These are phyloP conservation scores for Acer campestre DNA, from an alignment of 345 rosid genomes.

Conservation along the genomic window DNA sequence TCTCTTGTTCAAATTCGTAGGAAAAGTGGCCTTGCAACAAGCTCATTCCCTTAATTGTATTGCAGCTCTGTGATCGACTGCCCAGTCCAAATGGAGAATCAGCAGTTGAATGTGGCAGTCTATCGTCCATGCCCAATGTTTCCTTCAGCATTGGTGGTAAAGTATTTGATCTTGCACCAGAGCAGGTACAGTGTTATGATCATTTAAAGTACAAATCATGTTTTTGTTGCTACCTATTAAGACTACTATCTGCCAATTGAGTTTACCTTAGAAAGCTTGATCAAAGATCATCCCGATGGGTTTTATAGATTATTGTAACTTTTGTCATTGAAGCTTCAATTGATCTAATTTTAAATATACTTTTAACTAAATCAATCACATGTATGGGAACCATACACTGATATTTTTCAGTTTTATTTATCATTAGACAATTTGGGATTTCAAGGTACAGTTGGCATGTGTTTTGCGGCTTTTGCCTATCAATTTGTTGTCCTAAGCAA, in stretches of 20 bases:
- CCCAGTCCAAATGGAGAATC: conserved; percentile 90
- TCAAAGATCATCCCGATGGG: not conserved
- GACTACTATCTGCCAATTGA: not conserved
- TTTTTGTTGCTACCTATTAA: not conserved
- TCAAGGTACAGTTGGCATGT: not conserved
- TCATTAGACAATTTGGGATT: not conserved
- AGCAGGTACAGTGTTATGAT: conserved; percentile 51
- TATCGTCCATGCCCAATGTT: conserved; percentile 74
- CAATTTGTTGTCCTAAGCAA: not conserved
- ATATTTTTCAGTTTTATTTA: not conserved
- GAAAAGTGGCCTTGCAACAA: conserved; percentile 4
- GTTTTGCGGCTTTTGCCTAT: not conserved
- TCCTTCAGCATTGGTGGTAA: conserved; percentile 77
- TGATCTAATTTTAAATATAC: not conserved
- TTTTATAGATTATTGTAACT: not conserved
- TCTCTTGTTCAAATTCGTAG: not conserved
- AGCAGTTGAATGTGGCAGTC: conserved; percentile 58
- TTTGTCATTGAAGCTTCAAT: not conserved
- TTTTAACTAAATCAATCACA: not conserved
- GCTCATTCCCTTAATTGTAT: conserved; percentile 22
- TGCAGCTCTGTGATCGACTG: conserved; percentile 80
- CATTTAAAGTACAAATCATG: not conserved
- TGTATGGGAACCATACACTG: not conserved
- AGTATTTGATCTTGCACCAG: conserved; percentile 74
- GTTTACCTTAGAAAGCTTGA: not conserved